These are phyloP conservation scores for Colletotrichum magnum DNA, from an alignment of 2,329 filamentous ascomycete genomes.

Conservation along the genomic window DNA sequence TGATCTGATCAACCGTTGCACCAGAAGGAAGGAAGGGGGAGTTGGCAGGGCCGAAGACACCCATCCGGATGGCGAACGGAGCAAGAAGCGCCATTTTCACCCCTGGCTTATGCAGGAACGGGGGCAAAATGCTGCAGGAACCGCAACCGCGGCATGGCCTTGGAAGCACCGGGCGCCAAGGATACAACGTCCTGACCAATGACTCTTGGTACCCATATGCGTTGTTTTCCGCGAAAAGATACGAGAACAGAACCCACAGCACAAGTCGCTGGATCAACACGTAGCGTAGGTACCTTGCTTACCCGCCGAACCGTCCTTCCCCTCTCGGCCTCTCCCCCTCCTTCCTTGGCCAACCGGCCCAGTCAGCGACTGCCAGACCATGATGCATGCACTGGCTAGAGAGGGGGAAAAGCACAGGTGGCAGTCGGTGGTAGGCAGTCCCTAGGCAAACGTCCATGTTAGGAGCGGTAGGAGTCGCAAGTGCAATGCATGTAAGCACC, in stretches of 20 bases:
- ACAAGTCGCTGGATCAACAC: conserved; percentile 10
- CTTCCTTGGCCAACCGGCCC: conserved; percentile 16
- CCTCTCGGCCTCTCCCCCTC: conserved; percentile 22
- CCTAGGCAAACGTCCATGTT: background rate
- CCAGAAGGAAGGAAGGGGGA: conserved; percentile 22
- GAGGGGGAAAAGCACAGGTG: conserved; percentile 26
- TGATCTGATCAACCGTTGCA: background rate
- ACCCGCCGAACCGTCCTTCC: background rate
- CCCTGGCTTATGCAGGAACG: conserved; percentile 41
- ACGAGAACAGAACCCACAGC: conserved; percentile 13
- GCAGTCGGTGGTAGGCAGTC: conserved; percentile 29
- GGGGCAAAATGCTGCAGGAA: conserved; percentile 40
- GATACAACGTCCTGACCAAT: conserved; percentile 6
- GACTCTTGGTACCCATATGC: conserved; percentile 3
- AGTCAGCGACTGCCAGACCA: conserved; percentile 32
- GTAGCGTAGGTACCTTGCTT: conserved; percentile 23
- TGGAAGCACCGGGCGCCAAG: conserved; percentile 37
- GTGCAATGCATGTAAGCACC: conserved; percentile 15
- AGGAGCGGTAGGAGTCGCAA: conserved; percentile 2
- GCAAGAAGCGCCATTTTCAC: conserved; percentile 40
- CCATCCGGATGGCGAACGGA: conserved; percentile 18
- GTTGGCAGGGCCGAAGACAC: conserved; percentile 14
- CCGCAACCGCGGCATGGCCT: conserved; percentile 35
- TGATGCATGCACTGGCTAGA: conserved; percentile 27
- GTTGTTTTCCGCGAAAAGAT: conserved; percentile 10